These are phyloP conservation scores for Citrus hindsii DNA, from an alignment of 345 rosid genomes.

Conservation along the genomic window DNA sequence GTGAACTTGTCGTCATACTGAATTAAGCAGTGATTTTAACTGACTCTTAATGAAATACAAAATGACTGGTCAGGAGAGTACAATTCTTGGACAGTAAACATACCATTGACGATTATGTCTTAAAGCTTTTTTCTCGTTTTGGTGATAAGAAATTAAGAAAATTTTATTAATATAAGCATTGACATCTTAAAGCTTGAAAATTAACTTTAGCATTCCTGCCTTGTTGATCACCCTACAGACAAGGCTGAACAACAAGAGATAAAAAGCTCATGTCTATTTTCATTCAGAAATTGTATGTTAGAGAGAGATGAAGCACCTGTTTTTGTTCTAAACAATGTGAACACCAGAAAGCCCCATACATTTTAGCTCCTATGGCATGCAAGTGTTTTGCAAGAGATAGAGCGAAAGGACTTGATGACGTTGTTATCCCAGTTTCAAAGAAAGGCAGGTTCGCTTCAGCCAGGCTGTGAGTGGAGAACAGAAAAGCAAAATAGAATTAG, in stretches of 20 bases:
- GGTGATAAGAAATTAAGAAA: background rate
- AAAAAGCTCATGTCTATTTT: background rate
- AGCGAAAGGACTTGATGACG: conserved; percentile 67
- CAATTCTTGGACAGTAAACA: background rate
- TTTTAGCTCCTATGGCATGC: conserved; percentile 76
- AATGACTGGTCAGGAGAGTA: background rate
- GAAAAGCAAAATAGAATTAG: conserved; percentile 14
- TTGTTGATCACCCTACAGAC: background rate
- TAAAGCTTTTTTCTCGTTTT: background rate
- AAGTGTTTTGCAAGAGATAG: conserved; percentile 73
- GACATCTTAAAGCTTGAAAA: background rate
- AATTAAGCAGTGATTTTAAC: background rate
- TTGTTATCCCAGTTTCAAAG: conserved; percentile 55
- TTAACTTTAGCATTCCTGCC: background rate
- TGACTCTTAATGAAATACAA: background rate
- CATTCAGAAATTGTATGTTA: background rate
- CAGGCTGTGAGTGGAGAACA: conserved; percentile 33
- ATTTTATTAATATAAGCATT: background rate
- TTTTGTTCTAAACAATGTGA: conserved; percentile 97
- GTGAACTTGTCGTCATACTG: background rate
- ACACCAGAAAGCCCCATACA: conserved; percentile 99
- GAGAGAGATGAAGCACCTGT: conserved; percentile 45
- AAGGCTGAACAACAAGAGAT: background rate
- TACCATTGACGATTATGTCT: background rate
- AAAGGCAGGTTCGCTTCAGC: conserved; percentile 56